These are phyloP conservation scores for Aspergillus proliferans DNA, from an alignment of 2,329 filamentous ascomycete species.

Conservation along the genomic window DNA sequence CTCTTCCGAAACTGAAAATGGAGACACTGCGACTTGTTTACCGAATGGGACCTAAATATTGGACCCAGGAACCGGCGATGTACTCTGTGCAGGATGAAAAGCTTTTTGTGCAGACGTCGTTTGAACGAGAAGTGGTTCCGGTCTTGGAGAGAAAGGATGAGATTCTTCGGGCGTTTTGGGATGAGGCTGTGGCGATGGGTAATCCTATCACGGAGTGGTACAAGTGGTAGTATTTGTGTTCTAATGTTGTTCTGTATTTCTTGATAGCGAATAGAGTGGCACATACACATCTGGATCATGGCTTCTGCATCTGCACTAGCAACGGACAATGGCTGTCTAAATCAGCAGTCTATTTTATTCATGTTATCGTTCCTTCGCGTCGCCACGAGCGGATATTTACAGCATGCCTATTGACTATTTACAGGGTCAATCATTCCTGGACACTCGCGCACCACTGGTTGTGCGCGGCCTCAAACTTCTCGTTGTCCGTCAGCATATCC, in stretches of 20 bases:
- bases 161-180: neutral
- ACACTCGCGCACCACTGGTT: conserved; percentile 21
- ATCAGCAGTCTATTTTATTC: no score
- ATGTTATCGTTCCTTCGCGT: no score
- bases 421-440: conserved; percentile 7
- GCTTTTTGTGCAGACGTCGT: neutral
- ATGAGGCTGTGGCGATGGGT: neutral
- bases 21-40: no score
- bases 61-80: neutral
- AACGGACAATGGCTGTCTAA: no score
- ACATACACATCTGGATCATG: no score
- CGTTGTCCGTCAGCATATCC: conserved; percentile 24
- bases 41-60: no score
- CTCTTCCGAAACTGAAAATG: no score
- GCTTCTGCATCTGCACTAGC: no score
- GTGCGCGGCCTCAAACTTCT: conserved; percentile 17
- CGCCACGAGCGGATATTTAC: no score
- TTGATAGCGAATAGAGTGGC: no score
- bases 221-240: neutral
- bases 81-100: neutral
- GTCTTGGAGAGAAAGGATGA: neutral
- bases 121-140: neutral
- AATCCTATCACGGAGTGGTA: neutral
- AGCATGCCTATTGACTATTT: neutral
- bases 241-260: no score